Evolutionary conservation across 108 stramenopile species (phyloP).

Genomic region (Schizochytrium sp.): DNA sequence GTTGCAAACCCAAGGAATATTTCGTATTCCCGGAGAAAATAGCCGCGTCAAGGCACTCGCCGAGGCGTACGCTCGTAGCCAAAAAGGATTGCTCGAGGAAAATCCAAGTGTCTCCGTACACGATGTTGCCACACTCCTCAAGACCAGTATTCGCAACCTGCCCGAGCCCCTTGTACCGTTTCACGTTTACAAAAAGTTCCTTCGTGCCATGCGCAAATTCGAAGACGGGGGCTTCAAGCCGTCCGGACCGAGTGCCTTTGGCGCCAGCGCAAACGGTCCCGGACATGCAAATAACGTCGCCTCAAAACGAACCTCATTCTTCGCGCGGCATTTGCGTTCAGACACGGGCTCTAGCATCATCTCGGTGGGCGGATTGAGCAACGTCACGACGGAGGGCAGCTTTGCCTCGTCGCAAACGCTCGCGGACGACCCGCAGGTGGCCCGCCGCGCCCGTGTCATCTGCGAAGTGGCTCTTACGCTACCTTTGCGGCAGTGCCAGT

Average conservation of each 20-base stretch:
- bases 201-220: background rate
- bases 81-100: background rate
- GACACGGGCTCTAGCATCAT: background rate
- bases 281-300: no score
- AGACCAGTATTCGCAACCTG: background rate
- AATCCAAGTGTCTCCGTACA: background rate
- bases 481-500: background rate
- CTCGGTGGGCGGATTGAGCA: background rate
- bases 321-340: background rate
- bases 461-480: background rate
- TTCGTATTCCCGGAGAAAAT: background rate
- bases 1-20: background rate
- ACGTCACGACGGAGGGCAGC: background rate
- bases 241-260: no score
- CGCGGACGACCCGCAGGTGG: background rate
- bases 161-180: constrained; percentile 1
- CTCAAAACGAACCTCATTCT: background rate
- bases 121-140: background rate
- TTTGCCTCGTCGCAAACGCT: background rate
- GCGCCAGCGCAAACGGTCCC: no score
- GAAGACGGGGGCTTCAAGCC: background rate
- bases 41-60: constrained; percentile 10
- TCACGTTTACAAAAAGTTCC: constrained; percentile 1
- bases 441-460: background rate
- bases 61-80: background rate